Conservation (phyloP, 2,329 filamentous ascomycete genomes). For the Cladophialophora immunda region DNA sequence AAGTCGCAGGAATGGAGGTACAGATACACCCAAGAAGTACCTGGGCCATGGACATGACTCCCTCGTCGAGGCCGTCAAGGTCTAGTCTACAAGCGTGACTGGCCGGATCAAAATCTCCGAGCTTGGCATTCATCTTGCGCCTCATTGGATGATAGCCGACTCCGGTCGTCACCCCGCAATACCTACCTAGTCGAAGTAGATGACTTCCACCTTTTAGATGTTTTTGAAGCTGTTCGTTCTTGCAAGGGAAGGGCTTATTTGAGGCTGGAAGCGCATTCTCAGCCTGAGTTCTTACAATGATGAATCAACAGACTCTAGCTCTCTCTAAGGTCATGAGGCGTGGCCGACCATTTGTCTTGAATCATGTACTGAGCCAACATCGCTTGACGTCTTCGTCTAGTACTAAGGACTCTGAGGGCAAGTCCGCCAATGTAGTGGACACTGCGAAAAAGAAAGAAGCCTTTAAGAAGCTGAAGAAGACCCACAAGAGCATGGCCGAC, state of each 20-base stretch:
- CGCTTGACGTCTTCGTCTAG: slow-evolving; percentile 12
- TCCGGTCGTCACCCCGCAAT: neutral
- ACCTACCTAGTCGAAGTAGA: no score
- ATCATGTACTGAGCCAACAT: neutral
- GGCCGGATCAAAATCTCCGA: neutral
- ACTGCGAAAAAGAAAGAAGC: slow-evolving; percentile 28
- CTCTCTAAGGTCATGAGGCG: neutral
- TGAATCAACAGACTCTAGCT: neutral
- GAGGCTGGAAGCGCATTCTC: neutral
- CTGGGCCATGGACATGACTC: neutral
- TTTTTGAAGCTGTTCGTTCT: neutral
- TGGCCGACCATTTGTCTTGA: neutral
- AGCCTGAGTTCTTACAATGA: neutral
- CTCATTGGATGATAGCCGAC: neutral
- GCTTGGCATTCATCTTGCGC: neutral
- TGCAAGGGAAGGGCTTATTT: neutral
- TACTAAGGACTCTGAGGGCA: slow-evolving; percentile 8
- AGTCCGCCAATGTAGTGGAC: slow-evolving; percentile 5
- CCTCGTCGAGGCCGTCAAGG: neutral
- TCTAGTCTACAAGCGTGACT: neutral
- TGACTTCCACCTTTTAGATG: no score
- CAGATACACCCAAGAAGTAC: neutral
- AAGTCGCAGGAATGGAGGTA: neutral
- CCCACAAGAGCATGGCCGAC: slow-evolving; percentile 31
- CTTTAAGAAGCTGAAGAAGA: slow-evolving; percentile 52